phyloP scores from a whole-genome alignment of 2,329 filamentous ascomycete species.

The Fusarium buharicum region DNA sequence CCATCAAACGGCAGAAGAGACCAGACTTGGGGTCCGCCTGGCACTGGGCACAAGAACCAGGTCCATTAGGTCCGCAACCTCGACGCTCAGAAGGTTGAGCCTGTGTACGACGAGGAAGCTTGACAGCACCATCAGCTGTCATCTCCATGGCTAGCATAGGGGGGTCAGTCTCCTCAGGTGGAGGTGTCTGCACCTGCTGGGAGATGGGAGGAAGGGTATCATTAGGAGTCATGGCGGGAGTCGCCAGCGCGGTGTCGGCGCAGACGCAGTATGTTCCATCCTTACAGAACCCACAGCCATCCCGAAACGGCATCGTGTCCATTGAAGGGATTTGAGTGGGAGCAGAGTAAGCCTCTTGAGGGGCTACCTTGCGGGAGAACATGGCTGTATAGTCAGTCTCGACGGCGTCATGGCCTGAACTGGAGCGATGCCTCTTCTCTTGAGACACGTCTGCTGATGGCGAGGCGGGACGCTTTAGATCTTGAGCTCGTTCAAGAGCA shows the following conservation, averaged over 20 bases:
- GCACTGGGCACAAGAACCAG: constrained; percentile 83
- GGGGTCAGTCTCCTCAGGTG: constrained; percentile 69
- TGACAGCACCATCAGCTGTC: constrained; percentile 69
- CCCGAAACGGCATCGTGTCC: constrained; percentile 61
- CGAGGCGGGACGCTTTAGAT: constrained; percentile 63
- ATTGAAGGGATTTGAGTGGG: constrained; percentile 53
- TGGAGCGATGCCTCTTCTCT: constrained; percentile 66
- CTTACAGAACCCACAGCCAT: constrained; percentile 84
- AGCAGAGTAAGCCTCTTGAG: constrained; percentile 40
- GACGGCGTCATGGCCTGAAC: constrained; percentile 65
- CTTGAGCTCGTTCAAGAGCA: constrained; percentile 50
- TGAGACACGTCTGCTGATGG: constrained; percentile 54
- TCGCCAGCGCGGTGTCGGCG: constrained; percentile 67
- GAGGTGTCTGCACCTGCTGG: constrained; percentile 66
- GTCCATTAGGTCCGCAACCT: constrained; percentile 72
- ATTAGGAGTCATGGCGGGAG: constrained; percentile 54
- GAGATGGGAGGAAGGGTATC: constrained; percentile 56
- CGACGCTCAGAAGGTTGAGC: constrained; percentile 45
- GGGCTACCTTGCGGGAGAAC: constrained; percentile 62
- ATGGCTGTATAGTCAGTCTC: constrained; percentile 80
- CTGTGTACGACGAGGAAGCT: constrained; percentile 61
- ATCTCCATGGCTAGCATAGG: constrained; percentile 67
- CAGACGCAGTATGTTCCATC: constrained; percentile 86
- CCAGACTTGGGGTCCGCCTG: constrained; percentile 80
- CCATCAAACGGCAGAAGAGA: constrained; percentile 83